Base-by-base conservation (phyloP, 176 grass and related monocot species). In the Oryza rufipogon region DNA sequence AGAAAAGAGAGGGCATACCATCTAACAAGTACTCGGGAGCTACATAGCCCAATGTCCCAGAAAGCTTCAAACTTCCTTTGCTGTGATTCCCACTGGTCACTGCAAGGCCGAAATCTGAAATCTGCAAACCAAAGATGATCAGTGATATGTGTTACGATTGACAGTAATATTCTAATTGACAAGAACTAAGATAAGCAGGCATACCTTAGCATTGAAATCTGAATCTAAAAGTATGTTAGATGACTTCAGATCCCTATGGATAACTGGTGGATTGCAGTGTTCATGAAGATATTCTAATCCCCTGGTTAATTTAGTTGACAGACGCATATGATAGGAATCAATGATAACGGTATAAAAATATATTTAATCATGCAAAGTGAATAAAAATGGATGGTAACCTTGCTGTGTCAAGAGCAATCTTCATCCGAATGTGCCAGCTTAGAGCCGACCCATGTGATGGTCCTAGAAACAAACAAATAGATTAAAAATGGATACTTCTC, bases 281-380 rank as follows among this genome's bases (percentile, higher is more conserved):
- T 99, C 97, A 64, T 99, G 97, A 77, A 99, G 88, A 84, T 96
- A 96, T 81, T 96, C 97, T 75, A 99, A 77, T 84, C 97, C 97
- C 92, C 97, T 99, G 83, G 44, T 82, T 73, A 82, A 28, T 89
- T 83, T 80, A 86, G 66, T 84, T 68, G 26, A 70, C 68, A 71
- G 38, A 88, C 42, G 63, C 70, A 56, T 73, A 34, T 84, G 80
- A 88, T 72, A 83, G 67, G 64, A 88, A 74, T 11, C 14, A 26
- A 34, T 86, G 65, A 68, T 76, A 65, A 73, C 9, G 15, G 64
- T 46, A 48, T 77, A 70, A 33, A 63, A 47, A 17, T 74, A 4
- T 32, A 65, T 38, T 39, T 66, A 73, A 65, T 44, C 75, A 75
- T 74, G 51, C 44, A 34, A 70, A 23, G 39, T 9, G 28, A 69